A percentile compares a stretch with the other conserved stretches of the same genome.
Conservation (phyloP, 2,329 filamentous ascomycete species). For the Penicillium sp. region DNA sequence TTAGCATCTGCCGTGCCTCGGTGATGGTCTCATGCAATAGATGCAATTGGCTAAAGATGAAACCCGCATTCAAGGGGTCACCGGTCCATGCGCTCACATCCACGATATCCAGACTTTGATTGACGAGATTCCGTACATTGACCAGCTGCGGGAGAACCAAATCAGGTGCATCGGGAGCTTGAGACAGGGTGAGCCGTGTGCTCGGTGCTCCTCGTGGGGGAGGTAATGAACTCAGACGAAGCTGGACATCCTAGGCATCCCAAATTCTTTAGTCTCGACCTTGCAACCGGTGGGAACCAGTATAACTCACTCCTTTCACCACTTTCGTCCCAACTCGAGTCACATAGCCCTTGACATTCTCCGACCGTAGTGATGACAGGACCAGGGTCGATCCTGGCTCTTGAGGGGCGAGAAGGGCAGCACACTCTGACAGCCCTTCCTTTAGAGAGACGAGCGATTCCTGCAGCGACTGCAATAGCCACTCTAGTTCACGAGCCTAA, state of each 20-base stretch:
- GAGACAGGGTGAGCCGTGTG: conserved; percentile 50
- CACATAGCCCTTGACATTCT: conserved; percentile 85
- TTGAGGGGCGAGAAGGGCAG: conserved; percentile 73
- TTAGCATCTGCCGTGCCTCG: conserved; percentile 55
- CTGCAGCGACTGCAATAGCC: conserved; percentile 57
- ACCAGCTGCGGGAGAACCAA: conserved; percentile 65
- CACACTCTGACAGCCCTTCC: conserved; percentile 78
- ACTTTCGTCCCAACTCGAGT: conserved; percentile 86
- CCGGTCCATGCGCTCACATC: conserved; percentile 69
- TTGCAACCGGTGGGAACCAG: not conserved
- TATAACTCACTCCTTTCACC: conserved; percentile 69
- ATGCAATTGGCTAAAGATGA: conserved; percentile 54
- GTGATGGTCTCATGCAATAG: conserved; percentile 56
- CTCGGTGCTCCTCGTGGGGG: conserved; percentile 47
- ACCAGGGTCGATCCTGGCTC: conserved; percentile 85
- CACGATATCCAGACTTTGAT: conserved; percentile 75
- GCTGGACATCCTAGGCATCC: conserved; percentile 59
- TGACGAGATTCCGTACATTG: conserved; percentile 68
- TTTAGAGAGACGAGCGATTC: conserved; percentile 57
- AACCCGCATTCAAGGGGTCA: conserved; percentile 53
- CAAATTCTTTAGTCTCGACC: not conserved
- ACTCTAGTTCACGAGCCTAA: conserved; percentile 55
- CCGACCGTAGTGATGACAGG: conserved; percentile 77
- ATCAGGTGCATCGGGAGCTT: conserved; percentile 50
- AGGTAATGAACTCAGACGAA: conserved; percentile 57